Evolutionary conservation across 257 asterid species (phyloP), one percentile per base, ranked within the genome.

Genomic region (Handroanthus guayacan): DNA sequence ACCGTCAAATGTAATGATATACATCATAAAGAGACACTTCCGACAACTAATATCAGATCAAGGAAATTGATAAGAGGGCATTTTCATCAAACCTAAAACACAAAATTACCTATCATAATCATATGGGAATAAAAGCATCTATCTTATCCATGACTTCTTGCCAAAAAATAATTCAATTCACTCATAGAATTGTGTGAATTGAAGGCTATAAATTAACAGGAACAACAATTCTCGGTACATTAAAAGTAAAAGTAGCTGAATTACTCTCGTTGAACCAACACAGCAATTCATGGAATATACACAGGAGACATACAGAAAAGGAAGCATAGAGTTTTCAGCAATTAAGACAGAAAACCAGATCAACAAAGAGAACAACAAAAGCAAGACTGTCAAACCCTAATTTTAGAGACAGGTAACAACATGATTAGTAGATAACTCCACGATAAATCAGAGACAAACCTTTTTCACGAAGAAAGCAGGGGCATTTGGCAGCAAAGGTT

Each of bases 381-480:
- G 4, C 14, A 6, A 43, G 52, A 41, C 34, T 9, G 52, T 7
- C 8, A 41, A 63, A 66, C 71, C 71, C 71, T 66, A 66, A 44
- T 45, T 12, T 20, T 11, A 45, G 20, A 16, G 13, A 44, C 71
- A 65, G 17, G 71, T 6, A 65, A 43, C 39, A 16, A 43, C 13
- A 7, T 4, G 39, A 8, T 41, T 10, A 44, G 39, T 63, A 66
- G 55, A 45, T 17, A 66, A 66, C 2, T 66, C 16, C 71, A 66
- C 11, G 52, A 44, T 10, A 43, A 17, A 16, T 18, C 5, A 63
- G 20, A 17, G 45, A 66, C 16, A 5, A 66, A 66, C 52, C 71
- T 31, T 58, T 43, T 44, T 45, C 38, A 44, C 56, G 36, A 63
- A n/a, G 12, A 39, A 38, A 39, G 16, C 38, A 43, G 3, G 37